A percentile compares a stretch with the other conserved stretches of the same genome.
Conservation (phyloP, 2,329 filamentous ascomycete genomes). For the Fusarium euwallaceae region DNA sequence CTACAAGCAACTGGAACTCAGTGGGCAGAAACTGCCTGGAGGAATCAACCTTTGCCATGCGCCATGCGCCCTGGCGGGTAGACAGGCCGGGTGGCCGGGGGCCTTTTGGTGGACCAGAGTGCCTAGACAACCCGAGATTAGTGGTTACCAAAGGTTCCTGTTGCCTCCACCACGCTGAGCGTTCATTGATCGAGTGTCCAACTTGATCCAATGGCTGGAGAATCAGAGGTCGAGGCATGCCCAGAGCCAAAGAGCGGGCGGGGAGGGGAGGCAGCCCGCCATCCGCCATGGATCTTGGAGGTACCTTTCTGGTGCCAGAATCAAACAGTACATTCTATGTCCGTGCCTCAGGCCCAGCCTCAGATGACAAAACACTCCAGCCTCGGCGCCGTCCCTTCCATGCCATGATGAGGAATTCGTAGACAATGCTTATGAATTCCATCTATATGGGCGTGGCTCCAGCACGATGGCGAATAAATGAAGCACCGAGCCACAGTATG, state of each 20-base stretch:
- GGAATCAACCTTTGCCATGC: slow-evolving; percentile 6
- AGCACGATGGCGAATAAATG: slow-evolving; percentile 3
- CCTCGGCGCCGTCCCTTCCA: slow-evolving; percentile 9
- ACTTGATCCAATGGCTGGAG: slow-evolving; percentile 9
- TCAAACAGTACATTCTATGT: not conserved
- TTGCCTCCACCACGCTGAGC: slow-evolving; percentile 12
- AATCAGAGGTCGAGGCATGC: slow-evolving; percentile 14
- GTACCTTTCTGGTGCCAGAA: slow-evolving; percentile 9
- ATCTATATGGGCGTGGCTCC: not conserved
- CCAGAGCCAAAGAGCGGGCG: slow-evolving; percentile 13
- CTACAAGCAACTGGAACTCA: slow-evolving; percentile 3
- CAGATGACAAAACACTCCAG: slow-evolving; percentile 5
- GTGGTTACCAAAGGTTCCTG: slow-evolving; percentile 32
- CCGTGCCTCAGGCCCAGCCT: slow-evolving; percentile 16
- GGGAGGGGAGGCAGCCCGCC: slow-evolving; percentile 4
- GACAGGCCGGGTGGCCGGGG: slow-evolving; percentile 11
- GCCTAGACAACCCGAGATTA: slow-evolving; percentile 30
- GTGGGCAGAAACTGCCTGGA: not conserved
- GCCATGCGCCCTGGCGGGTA: slow-evolving; percentile 14
- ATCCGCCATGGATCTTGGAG: slow-evolving; percentile 6
- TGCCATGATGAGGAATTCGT: slow-evolving; percentile 28
- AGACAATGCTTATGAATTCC: slow-evolving; percentile 29
- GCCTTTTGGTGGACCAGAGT: slow-evolving; percentile 31
- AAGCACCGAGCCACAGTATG: slow-evolving; percentile 11
- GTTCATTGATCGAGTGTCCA: slow-evolving; percentile 10